These are phyloP conservation scores for Microbotryum scabiosae DNA, from an alignment of 1,284 basidiomycete genomes.

Conservation along the genomic window DNA sequence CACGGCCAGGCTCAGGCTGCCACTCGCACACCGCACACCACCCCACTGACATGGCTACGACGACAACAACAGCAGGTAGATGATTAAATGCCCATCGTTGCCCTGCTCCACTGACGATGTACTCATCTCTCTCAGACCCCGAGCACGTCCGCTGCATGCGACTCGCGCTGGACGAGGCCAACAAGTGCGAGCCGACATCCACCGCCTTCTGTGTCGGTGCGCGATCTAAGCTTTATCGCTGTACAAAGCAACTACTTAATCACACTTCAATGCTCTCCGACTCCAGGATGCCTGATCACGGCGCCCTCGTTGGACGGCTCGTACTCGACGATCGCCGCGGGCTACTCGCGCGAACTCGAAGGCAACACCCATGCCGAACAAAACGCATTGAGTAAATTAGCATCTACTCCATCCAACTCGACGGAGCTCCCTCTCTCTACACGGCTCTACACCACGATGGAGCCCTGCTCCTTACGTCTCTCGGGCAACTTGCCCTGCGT, in stretches of 20 bases:
- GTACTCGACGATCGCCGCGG: conserved; percentile 55
- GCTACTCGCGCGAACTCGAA: conserved; percentile 82
- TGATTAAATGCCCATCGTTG: too few species aligned
- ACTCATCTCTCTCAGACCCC: conserved; percentile 23
- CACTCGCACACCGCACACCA: too few species aligned
- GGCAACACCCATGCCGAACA: conserved; percentile 98
- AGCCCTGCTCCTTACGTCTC: conserved; percentile 86
- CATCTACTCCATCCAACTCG: conserved; percentile 37
- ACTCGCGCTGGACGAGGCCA: conserved; percentile 62
- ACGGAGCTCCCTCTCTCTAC: conserved; percentile 36
- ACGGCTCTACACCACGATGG: conserved; percentile 80
- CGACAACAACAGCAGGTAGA: too few species aligned
- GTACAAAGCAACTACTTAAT: neutral
- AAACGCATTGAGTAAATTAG: conserved; percentile 75
- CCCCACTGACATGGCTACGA: too few species aligned
- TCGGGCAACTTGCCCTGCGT: conserved; percentile 82
- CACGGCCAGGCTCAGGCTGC: too few species aligned
- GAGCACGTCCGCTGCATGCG: conserved; percentile 51
- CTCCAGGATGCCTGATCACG: conserved; percentile 29
- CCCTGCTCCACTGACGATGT: too few species aligned
- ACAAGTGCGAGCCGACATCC: conserved; percentile 59
- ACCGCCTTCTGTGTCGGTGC: conserved; percentile 95
- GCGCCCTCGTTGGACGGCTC: conserved; percentile 9
- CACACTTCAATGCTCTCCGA: conserved; percentile 35
- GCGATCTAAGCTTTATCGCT: conserved; percentile 48